Conservation (phyloP, 2,329 filamentous ascomycete species). For the Cadophora malorum region DNA sequence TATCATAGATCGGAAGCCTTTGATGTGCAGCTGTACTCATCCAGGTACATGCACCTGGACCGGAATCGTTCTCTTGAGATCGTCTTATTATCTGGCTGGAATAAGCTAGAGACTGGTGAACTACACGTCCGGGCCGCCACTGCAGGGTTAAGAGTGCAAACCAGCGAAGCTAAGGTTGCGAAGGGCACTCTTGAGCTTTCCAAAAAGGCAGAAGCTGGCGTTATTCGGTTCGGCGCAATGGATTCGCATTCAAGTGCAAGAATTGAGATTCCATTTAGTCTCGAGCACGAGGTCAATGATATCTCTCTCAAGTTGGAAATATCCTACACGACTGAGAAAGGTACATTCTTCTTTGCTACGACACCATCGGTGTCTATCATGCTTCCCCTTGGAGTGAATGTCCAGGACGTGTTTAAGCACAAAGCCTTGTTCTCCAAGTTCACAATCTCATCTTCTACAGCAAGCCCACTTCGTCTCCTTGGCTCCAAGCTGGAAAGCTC, state of each 20-base stretch:
- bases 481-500: conserved; percentile 74
- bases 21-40: conserved; percentile 69
- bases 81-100: conserved; percentile 75
- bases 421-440: conserved; percentile 85
- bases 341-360: conserved; percentile 68
- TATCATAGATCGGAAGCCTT: conserved; percentile 75
- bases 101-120: conserved; percentile 65
- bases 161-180: conserved; percentile 61
- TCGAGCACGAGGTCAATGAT: conserved; percentile 76
- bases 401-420: conserved; percentile 94
- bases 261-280: conserved; percentile 79
- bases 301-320: conserved; percentile 80
- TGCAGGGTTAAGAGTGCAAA: conserved; percentile 68
- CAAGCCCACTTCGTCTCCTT: conserved; percentile 76
- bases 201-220: conserved; percentile 59
- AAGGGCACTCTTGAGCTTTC: conserved; percentile 51
- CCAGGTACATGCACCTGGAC: conserved; percentile 79
- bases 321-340: conserved; percentile 71
- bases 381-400: conserved; percentile 89
- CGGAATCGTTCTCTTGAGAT: conserved; percentile 80
- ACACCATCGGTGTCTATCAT: conserved; percentile 71
- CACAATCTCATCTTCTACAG: conserved; percentile 81
- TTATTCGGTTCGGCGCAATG: conserved; percentile 59
- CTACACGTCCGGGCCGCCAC: conserved; percentile 69
- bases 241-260: conserved; percentile 54